Base-by-base conservation (phyloP, 2,329 filamentous ascomycete species). In the Tolypocladium sp. region DNA sequence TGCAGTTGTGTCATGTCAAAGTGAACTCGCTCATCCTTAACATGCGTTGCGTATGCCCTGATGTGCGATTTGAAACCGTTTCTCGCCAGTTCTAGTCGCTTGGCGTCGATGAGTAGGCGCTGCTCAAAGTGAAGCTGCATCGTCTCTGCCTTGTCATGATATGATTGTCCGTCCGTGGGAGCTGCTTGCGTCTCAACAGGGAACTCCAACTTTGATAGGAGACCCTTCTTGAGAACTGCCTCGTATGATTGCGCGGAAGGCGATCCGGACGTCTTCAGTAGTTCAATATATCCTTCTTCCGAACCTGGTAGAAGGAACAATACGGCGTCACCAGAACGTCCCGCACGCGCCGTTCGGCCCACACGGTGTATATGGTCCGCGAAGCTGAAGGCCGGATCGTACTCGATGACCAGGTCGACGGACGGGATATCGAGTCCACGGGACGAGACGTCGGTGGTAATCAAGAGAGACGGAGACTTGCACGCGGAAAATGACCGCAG, bases 361-460 rank as follows among this genome's bases (percentile, higher is more conserved):
- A 97, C 91, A 59, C 94, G 88, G 76, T 99, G 94, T 9, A 97
- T 82, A 72, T 99, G 94, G 72, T 99, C 94, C 61, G 92, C 90
- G 30, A 91, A 87, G 70, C 89, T 91, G 74, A 97, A 97, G 2
- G 94, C 91, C 0, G 94, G 92, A 70, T 99, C 94, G 70, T 96
- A 97, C 72, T 99, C 94, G 59, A 99, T 84, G 56, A 99, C 92
- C 25, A 97, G 81, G 71, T 99, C 94, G 57, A 99, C 91, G 56
- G 94, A 93, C 1, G 93, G 93, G 20, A 99, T 84, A 78, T 99
- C 94, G 49, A 99, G 86, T 77, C 94, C 94, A 69, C 94, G 91
- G 25, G 94, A 94, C 15, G 94, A 91, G 56, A 99, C 94, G 69
- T 99, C 94, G 1, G 94, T 99, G 66, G 92, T 96, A 63, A 99